phyloP scores from a whole-genome alignment of 2,329 filamentous ascomycete species.

The Xylariales sp. region DNA sequence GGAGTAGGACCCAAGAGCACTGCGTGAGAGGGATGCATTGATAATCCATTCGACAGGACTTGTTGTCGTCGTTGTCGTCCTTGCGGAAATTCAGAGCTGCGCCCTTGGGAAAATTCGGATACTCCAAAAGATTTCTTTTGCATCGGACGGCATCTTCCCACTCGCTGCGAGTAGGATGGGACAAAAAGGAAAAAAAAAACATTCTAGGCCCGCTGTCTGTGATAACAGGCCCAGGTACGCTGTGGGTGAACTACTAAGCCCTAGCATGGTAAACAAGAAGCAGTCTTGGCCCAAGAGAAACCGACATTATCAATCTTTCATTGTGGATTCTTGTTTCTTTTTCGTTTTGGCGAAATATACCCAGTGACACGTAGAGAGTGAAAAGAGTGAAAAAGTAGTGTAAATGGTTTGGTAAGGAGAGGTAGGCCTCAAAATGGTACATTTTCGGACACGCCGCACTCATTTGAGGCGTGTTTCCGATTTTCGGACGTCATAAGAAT shows the following conservation, averaged over 20 bases:
- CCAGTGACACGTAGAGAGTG: slow-evolving; percentile 22
- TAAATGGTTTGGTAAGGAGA: background rate
- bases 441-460: background rate
- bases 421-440: background rate
- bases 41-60: slow-evolving; percentile 39
- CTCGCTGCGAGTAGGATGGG: slow-evolving; percentile 33
- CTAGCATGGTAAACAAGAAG: slow-evolving; percentile 44
- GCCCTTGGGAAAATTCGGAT: slow-evolving; percentile 48
- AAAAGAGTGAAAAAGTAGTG: slow-evolving; percentile 5
- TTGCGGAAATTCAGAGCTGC: slow-evolving; percentile 44
- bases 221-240: slow-evolving; percentile 42
- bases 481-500: background rate
- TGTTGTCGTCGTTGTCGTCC: slow-evolving; percentile 24
- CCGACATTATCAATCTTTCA: slow-evolving; percentile 41
- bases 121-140: slow-evolving; percentile 53
- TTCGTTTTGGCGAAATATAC: slow-evolving; percentile 3
- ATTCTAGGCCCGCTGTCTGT: slow-evolving; percentile 45
- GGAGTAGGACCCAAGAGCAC: slow-evolving; percentile 39
- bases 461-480: background rate
- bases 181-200: slow-evolving; percentile 41
- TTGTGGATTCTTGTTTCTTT: background rate
- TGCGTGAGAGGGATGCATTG: slow-evolving; percentile 44
- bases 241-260: slow-evolving; percentile 42
- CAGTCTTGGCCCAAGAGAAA: slow-evolving; percentile 45
- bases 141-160: slow-evolving; percentile 44